phyloP scores from a whole-genome alignment of 2,329 filamentous ascomycete genomes.

The Chrysoporthe cubensis region DNA sequence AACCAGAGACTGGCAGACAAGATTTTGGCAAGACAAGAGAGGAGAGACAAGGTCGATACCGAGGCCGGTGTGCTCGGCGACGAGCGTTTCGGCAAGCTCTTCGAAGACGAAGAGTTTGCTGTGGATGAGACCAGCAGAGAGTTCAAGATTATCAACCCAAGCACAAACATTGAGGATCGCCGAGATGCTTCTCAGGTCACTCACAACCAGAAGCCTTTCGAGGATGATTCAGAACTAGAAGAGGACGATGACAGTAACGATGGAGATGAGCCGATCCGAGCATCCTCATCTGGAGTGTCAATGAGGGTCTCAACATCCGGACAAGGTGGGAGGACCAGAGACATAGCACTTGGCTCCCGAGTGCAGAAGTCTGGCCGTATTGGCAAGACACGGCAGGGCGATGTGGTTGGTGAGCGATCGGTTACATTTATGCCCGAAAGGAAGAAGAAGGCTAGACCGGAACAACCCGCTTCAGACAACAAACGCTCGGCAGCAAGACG shows the following conservation, averaged over 20 bases:
- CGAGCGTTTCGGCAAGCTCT: conserved; percentile 83
- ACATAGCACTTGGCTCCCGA: conserved; percentile 61
- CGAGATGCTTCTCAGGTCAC: conserved; percentile 31
- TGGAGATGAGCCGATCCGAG: conserved; percentile 38
- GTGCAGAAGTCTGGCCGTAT: conserved; percentile 53
- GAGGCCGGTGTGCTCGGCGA: conserved; percentile 76
- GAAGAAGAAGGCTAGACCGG: conserved; percentile 52
- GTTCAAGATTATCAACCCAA: conserved; percentile 88
- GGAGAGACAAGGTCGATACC: conserved; percentile 59
- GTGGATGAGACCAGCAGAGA: conserved; percentile 89
- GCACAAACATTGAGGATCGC: conserved; percentile 62
- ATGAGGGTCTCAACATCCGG: conserved; percentile 74
- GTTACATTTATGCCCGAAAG: conserved; percentile 73
- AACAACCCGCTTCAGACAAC: conserved; percentile 39
- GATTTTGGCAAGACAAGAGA: conserved; percentile 67
- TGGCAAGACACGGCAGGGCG: conserved; percentile 49
- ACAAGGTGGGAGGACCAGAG: conserved; percentile 60
- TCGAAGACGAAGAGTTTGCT: conserved; percentile 90
- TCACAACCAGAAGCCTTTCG: conserved; percentile 45
- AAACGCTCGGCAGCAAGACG: conserved; percentile 54
- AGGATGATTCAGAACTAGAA: conserved; percentile 38
- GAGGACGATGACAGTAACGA: conserved; percentile 50
- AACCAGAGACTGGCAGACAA: conserved; percentile 83
- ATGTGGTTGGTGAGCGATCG: conserved; percentile 65
- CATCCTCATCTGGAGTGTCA: conserved; percentile 45